Percentiles rank a stretch among this genome's conserved stretches.
phyloP scores from a whole-genome alignment of 306 rosid species.

The Sophora flavescens region DNA sequence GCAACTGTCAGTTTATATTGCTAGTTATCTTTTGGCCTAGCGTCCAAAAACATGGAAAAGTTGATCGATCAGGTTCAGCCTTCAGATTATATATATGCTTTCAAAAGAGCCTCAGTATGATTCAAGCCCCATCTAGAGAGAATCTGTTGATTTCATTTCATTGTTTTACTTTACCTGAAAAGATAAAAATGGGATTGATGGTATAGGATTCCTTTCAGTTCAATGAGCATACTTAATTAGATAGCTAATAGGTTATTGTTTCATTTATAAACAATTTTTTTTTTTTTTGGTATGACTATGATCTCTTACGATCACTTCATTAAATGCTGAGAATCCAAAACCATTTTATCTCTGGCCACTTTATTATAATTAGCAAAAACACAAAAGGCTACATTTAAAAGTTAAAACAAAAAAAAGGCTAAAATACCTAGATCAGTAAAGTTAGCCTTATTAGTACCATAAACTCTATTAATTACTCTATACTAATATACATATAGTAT shows the following conservation, averaged over 20 bases:
- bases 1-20: background rate
- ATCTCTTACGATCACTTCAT: too few relatives aligned
- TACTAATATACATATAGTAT: constrained; percentile 23
- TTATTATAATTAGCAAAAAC: constrained; percentile 25
- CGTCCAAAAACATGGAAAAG: background rate
- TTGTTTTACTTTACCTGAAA: background rate
- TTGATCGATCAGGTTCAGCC: background rate
- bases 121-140: background rate
- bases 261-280: background rate
- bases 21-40: constrained; percentile 5
- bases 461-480: too few relatives aligned
- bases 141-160: constrained; percentile 6
- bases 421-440: background rate
- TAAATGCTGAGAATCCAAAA: too few relatives aligned
- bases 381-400: background rate
- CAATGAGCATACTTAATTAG: constrained; percentile 8
- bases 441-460: constrained; percentile 32
- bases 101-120: background rate
- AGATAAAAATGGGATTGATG: background rate
- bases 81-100: background rate
- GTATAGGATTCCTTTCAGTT: constrained; percentile 10
- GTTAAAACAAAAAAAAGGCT: background rate
- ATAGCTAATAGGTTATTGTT: background rate
- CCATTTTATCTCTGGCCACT: background rate
- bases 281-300: too few relatives aligned